These are phyloP conservation scores for Plasmodium chabaudi DNA, from an alignment of 169 alveolate species.

Conservation along the genomic window DNA sequence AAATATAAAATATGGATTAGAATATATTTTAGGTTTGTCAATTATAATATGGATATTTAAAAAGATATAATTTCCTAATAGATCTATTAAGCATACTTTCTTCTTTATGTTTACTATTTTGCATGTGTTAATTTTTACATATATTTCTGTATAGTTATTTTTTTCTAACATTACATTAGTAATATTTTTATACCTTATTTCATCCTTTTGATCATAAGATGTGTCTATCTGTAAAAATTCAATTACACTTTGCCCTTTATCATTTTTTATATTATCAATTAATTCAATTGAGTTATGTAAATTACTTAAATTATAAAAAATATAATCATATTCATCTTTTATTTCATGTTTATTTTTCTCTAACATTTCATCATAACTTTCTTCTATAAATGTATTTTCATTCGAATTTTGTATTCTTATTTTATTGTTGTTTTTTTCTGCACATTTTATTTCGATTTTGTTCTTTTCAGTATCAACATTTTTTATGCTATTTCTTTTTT, in stretches of 20 bases:
- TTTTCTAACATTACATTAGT: slow-evolving; percentile 63
- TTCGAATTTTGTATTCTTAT: not conserved
- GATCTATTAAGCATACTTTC: slow-evolving; percentile 63
- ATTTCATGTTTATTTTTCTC: slow-evolving; percentile 58
- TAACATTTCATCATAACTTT: slow-evolving; percentile 16
- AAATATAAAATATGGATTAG: slow-evolving; percentile 71
- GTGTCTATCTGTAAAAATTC: slow-evolving; percentile 55
- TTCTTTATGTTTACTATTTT: slow-evolving; percentile 44
- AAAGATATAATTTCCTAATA: slow-evolving; percentile 35
- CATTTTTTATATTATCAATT: slow-evolving; percentile 10
- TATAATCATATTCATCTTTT: slow-evolving; percentile 64
- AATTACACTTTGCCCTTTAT: slow-evolving; percentile 10
- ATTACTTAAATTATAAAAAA: slow-evolving; percentile 26
- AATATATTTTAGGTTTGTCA: slow-evolving; percentile 58
- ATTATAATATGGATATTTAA: slow-evolving; percentile 51
- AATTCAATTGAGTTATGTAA: slow-evolving; percentile 1
- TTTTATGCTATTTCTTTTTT: too few relatives aligned
- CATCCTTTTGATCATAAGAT: slow-evolving; percentile 37
- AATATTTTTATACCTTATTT: slow-evolving; percentile 44
- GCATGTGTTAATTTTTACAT: slow-evolving; percentile 52
- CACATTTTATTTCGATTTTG: not conserved
- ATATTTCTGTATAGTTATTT: slow-evolving; percentile 29
- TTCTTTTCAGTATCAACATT: not conserved
- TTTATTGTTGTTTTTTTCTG: not conserved
- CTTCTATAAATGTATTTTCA: slow-evolving; percentile 21